Conservation (phyloP, 1,284 basidiomycete genomes). For the Microbotryum scabiosae region DNA sequence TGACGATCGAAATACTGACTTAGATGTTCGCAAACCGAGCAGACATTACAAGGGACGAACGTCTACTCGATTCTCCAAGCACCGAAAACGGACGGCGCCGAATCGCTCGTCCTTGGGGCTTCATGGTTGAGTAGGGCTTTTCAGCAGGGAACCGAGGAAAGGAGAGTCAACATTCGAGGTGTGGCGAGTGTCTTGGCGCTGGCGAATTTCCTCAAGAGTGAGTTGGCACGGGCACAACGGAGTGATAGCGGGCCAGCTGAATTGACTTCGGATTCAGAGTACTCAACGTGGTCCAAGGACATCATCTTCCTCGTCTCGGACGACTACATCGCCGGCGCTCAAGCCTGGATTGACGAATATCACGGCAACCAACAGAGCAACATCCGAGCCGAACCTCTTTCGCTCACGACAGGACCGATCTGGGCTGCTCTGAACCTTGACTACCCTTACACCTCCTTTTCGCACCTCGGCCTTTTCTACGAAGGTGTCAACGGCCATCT, state of each 20-base stretch:
- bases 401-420: constrained; percentile 60
- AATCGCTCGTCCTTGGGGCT: constrained; percentile 81
- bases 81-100: constrained; percentile 77
- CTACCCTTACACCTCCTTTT: constrained; percentile 94
- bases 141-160: constrained; percentile 40
- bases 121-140: constrained; percentile 63
- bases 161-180: constrained; percentile 70
- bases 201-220: constrained; percentile 73
- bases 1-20: background rate
- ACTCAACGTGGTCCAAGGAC: constrained; percentile 89
- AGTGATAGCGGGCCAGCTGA: background rate
- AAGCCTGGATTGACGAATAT: constrained; percentile 80
- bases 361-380: constrained; percentile 61
- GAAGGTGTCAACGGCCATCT: constrained; percentile 91
- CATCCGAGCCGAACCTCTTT: constrained; percentile 55
- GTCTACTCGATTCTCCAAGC: constrained; percentile 73
- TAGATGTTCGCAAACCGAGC: background rate
- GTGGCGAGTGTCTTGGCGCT: constrained; percentile 72
- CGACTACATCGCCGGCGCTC: constrained; percentile 79
- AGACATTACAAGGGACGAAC: constrained; percentile 58
- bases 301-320: constrained; percentile 84
- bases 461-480: constrained; percentile 81
- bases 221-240: constrained; percentile 26
- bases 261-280: constrained; percentile 47
- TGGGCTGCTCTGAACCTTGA: constrained; percentile 95